Conservation (phyloP, 2,329 filamentous ascomycete species). For the Xylaria sp. region DNA sequence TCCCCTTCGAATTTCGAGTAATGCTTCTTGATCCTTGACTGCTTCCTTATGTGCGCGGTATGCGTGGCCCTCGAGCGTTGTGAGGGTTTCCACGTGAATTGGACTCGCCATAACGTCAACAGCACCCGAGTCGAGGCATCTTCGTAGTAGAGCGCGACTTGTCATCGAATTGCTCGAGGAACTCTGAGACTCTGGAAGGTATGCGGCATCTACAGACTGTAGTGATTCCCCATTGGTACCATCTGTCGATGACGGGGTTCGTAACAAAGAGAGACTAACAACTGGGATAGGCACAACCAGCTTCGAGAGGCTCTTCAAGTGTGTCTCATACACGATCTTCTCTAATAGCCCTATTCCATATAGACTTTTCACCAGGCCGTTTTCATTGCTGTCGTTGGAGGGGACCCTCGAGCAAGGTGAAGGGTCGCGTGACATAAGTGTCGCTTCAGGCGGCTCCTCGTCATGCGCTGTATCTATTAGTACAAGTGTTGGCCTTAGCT, state of each 20-base stretch:
- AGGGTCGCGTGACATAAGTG: slow-evolving; percentile 53
- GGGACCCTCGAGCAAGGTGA: slow-evolving; percentile 57
- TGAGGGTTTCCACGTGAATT: slow-evolving; percentile 76
- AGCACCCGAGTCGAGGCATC: slow-evolving; percentile 86
- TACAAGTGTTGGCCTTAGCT: slow-evolving; percentile 66
- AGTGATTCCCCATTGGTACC: slow-evolving; percentile 44
- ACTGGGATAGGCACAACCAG: slow-evolving; percentile 67
- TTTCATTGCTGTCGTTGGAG: slow-evolving; percentile 52
- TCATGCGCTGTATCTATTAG: slow-evolving; percentile 66
- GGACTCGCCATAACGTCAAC: slow-evolving; percentile 87
- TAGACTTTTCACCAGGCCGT: slow-evolving; percentile 57
- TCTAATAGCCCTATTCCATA: slow-evolving; percentile 67
- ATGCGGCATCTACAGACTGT: slow-evolving; percentile 41
- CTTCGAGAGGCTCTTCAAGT: slow-evolving; percentile 65
- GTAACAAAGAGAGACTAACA: slow-evolving; percentile 54
- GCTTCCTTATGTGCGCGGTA: slow-evolving; percentile 85
- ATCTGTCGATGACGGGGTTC: slow-evolving; percentile 46
- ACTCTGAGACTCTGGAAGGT: slow-evolving; percentile 41
- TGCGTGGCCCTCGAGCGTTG: slow-evolving; percentile 81
- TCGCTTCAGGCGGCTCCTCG: slow-evolving; percentile 55
- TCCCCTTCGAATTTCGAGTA: slow-evolving; percentile 76
- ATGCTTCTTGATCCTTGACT: slow-evolving; percentile 75
- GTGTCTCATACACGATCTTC: slow-evolving; percentile 67
- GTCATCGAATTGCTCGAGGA: slow-evolving; percentile 50
- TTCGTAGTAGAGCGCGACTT: slow-evolving; percentile 65